Conservation (phyloP, 306 rosid species). For the Clitoria ternatea region DNA sequence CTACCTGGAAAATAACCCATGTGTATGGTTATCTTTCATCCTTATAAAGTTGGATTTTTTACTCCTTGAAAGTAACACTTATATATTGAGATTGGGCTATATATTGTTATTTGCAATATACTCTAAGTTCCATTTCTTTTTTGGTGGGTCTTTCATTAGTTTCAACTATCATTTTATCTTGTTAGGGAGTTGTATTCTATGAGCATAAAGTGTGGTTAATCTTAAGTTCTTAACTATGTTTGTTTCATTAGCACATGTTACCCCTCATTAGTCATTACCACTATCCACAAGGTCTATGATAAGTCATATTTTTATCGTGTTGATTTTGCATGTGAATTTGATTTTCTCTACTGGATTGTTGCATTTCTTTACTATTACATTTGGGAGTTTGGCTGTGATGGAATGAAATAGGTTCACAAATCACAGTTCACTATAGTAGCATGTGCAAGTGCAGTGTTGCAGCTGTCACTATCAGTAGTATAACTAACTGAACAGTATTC, state of each 20-base stretch:
- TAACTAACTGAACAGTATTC: too few relatives aligned
- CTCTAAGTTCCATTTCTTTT: not conserved
- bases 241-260: conserved; percentile 8
- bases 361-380: conserved; percentile 1
- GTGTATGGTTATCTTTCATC: conserved; percentile 49
- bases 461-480: too few relatives aligned
- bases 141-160: not conserved
- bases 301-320: not conserved
- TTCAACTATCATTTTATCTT: conserved; percentile 7
- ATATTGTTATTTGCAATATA: not conserved
- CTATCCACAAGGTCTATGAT: conserved; percentile 8
- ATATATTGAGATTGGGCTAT: not conserved
- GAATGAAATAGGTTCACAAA: too few relatives aligned
- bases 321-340: conserved; percentile 8
- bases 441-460: too few relatives aligned
- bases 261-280: not conserved
- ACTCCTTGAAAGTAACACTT: not conserved
- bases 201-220: conserved; percentile 6
- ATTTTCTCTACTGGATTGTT: not conserved
- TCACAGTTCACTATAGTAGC: too few relatives aligned
- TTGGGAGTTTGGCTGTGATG: not conserved
- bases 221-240: too few relatives aligned
- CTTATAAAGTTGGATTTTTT: not conserved
- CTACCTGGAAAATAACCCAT: conserved; percentile 87
- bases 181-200: not conserved